Evolutionary conservation across 371 early-diverging fungal species (phyloP), one percentile per base, ranked within the genome.

Genomic region (Lichtheimia ornata): DNA sequence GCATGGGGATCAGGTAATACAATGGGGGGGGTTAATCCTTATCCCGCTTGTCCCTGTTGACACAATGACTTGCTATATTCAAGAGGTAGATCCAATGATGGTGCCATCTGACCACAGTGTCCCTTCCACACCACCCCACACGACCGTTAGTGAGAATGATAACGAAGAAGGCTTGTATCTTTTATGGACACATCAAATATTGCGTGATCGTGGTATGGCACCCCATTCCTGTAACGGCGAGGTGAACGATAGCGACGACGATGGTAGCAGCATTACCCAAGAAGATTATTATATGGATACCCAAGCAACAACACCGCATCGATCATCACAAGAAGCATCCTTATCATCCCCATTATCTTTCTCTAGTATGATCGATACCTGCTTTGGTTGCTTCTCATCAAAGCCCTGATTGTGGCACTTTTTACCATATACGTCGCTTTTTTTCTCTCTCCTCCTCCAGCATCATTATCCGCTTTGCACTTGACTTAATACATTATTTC

Each of bases 131-230:
- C 72, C 72, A 53, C 66, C 69, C 50, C 61, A 66, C 50, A 69
- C 72, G 2, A 72, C 72, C 20, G 43, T 72, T 13, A 57, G 64
- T 44, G 68, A 65, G 50, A 63, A 72, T 59, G 72, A 69, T 24
- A 66, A 72, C 22, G 67, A 71, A 30, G 69, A 72, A 59, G 69
- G 72, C 3, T 56, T 72, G 9, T 72, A 72, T 35, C 53, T 72
- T 18, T 63, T 62, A 13, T 72, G 72, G 72, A 72, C 72, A 18
- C 64, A 68, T n/a, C 72, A 72, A 59, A 44, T 72, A 40, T 42
- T 72, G n/a, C 62, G 69, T 13, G 64, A 72, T 27, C 63, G 60
- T 44, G 72, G 69, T 2, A 58, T 62, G 52, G 56, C 61, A 3
- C 72, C 69, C 6, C 51, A 59, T 25, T 66, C 69, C 1, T 67